These are phyloP conservation scores for Komagataea norvegica DNA, from an alignment of 1,139 yeast species.

Conservation along the genomic window DNA sequence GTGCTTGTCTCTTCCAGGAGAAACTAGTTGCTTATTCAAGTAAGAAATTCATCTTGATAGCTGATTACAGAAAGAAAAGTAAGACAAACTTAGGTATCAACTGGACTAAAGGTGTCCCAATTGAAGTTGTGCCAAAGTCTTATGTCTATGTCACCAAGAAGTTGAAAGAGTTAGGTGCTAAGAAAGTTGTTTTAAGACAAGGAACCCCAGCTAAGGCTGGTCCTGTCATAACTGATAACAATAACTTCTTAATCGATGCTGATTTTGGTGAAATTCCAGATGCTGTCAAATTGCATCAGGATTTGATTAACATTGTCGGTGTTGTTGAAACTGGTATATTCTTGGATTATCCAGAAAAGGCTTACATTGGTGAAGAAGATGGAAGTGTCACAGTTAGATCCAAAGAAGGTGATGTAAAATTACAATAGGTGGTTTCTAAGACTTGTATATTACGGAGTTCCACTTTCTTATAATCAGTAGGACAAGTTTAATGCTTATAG, in stretches of 20 bases:
- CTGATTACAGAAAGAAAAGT: constrained; percentile 83
- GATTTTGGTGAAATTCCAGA: constrained; percentile 77
- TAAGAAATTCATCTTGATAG: constrained; percentile 75
- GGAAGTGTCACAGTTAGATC: constrained; percentile 49
- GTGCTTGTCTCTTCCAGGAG: constrained; percentile 96
- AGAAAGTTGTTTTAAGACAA: constrained; percentile 61
- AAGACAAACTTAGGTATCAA: constrained; percentile 60
- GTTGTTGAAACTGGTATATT: constrained; percentile 97
- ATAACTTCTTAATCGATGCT: constrained; percentile 89
- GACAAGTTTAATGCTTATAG: too few relatives aligned
- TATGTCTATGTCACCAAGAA: constrained; percentile 71
- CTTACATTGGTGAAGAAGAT: constrained; percentile 81
- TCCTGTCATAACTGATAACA: constrained; percentile 95
- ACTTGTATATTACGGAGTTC: too few relatives aligned
- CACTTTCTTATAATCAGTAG: too few relatives aligned
- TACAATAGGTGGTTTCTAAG: too few relatives aligned
- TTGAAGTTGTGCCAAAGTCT: constrained; percentile 90
- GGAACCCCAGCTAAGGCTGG: constrained; percentile 96
- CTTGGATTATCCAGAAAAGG: constrained; percentile 61
- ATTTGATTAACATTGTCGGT: constrained; percentile 77
- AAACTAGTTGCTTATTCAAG: constrained; percentile 87
- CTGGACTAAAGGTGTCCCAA: constrained; percentile 93
- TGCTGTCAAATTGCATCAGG: constrained; percentile 52
- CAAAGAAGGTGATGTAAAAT: constrained; percentile 21
- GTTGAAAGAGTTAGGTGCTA: constrained; percentile 62